phyloP scores from a whole-genome alignment of 352 stramenopile genomes.

The Thalassiosira tumida region DNA sequence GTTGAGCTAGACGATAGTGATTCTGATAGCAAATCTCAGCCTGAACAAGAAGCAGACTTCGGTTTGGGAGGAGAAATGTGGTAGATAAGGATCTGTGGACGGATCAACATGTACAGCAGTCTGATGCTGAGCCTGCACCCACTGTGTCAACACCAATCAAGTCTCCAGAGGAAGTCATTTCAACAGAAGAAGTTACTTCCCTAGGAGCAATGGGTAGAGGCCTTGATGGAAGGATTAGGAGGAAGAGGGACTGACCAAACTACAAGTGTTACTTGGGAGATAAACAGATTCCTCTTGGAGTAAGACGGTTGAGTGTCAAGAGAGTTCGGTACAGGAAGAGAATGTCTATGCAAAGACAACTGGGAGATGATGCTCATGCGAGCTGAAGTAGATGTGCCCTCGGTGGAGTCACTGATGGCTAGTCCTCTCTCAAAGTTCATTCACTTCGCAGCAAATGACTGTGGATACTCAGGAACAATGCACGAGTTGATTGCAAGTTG shows the following conservation, averaged over 20 bases:
- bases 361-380: no score
- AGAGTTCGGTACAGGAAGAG: background rate
- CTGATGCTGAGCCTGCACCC: background rate
- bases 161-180: background rate
- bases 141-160: background rate
- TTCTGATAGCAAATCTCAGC: no score
- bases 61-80: no score
- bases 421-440: background rate
- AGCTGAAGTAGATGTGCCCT: background rate
- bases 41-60: no score
- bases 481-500: background rate
- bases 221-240: no score
- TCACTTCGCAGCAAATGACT: conserved; percentile 12
- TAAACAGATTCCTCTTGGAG: background rate
- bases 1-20: no score
- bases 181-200: background rate
- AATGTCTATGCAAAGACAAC: background rate
- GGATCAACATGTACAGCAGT: background rate
- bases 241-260: background rate
- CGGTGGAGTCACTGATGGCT: background rate
- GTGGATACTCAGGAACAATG: background rate
- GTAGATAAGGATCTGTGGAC: no score
- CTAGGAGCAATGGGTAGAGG: background rate
- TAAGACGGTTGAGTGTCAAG: background rate
- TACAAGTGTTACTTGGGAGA: background rate